Evolutionary conservation across 225 moss, liverwort and hornwort genomes (phyloP).

Genomic region (Ulota crispa): DNA sequence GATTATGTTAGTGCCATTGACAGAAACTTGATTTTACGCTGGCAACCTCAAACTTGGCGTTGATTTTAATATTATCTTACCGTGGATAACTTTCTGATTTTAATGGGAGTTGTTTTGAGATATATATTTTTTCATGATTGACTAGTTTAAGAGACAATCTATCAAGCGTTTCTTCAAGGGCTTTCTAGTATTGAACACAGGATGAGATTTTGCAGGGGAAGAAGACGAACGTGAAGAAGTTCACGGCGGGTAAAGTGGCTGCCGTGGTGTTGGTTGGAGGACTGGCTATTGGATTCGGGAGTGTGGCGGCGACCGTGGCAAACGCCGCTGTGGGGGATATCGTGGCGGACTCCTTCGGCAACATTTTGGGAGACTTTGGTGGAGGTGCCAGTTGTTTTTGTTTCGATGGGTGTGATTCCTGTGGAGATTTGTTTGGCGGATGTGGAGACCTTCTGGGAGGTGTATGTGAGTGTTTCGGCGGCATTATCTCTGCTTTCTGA

Average conservation of each 20-base stretch:
- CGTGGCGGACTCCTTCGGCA: slow-evolving; percentile 37
- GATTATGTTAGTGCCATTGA: not conserved
- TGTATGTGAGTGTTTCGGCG: slow-evolving; percentile 1
- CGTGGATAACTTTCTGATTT: not conserved
- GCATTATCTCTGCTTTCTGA: slow-evolving; percentile 9
- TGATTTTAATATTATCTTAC: not conserved
- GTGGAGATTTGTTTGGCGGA: slow-evolving; percentile 21
- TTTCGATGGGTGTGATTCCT: slow-evolving; percentile 19
- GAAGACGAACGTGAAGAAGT: slow-evolving; percentile 50
- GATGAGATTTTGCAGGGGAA: slow-evolving; percentile 40
- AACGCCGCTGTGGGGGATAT: slow-evolving; percentile 45
- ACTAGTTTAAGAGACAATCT: not conserved
- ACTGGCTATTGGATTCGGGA: slow-evolving; percentile 58
- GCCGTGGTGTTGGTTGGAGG: slow-evolving; percentile 57
- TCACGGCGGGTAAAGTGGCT: slow-evolving; percentile 47
- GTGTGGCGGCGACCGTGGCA: slow-evolving; percentile 53
- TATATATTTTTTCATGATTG: not conserved
- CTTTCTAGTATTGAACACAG: not conserved
- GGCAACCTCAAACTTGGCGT: not conserved
- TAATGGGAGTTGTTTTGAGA: not conserved
- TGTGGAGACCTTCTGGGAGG: slow-evolving; percentile 18
- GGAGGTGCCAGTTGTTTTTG: slow-evolving; percentile 33
- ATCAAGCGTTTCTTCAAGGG: not conserved
- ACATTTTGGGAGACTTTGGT: slow-evolving; percentile 31
- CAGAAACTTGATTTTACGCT: not conserved